phyloP scores from a whole-genome alignment of 495 filamentous ascomycete species.

The Lasiosphaeriaceae sp. region DNA sequence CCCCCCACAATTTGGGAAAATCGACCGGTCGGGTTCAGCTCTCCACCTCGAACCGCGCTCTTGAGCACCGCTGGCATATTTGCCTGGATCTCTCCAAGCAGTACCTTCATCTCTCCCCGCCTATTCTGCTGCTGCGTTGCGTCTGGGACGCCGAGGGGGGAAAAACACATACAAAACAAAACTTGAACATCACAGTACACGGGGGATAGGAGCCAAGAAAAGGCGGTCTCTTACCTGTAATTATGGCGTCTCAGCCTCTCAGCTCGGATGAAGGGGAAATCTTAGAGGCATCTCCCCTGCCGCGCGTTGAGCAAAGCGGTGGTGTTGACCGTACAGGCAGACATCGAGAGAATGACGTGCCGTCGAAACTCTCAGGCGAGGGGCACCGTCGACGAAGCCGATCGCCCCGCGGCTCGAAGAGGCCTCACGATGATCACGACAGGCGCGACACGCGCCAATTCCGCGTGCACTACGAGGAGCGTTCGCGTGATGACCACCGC shows the following conservation, averaged over 20 bases:
- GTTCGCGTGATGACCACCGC: constrained; percentile 40
- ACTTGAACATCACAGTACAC: background rate
- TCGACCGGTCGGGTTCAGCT: constrained; percentile 24
- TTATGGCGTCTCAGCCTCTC: constrained; percentile 38
- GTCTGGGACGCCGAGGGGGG: background rate
- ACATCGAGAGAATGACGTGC: constrained; percentile 67
- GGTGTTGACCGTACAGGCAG: constrained; percentile 64
- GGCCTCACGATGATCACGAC: constrained; percentile 58
- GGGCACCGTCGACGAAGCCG: constrained; percentile 36
- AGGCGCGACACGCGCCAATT: constrained; percentile 53
- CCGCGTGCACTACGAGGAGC: constrained; percentile 58
- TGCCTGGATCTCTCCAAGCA: constrained; percentile 4
- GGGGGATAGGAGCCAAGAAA: background rate
- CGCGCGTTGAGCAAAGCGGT: constrained; percentile 49
- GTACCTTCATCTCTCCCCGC: background rate
- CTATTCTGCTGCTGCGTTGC: background rate
- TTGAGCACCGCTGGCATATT: constrained; percentile 11
- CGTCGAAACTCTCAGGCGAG: constrained; percentile 67
- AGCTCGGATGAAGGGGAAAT: constrained; percentile 85
- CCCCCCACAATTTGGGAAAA: background rate
- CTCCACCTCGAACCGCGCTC: constrained; percentile 5
- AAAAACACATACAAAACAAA: background rate
- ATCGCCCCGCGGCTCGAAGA: constrained; percentile 59
- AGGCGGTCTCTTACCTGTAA: constrained; percentile 21
- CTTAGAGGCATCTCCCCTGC: constrained; percentile 62